Evolutionary conservation across 805 yeast species (phyloP).

Genomic region (Yamadazyma insecticola): DNA sequence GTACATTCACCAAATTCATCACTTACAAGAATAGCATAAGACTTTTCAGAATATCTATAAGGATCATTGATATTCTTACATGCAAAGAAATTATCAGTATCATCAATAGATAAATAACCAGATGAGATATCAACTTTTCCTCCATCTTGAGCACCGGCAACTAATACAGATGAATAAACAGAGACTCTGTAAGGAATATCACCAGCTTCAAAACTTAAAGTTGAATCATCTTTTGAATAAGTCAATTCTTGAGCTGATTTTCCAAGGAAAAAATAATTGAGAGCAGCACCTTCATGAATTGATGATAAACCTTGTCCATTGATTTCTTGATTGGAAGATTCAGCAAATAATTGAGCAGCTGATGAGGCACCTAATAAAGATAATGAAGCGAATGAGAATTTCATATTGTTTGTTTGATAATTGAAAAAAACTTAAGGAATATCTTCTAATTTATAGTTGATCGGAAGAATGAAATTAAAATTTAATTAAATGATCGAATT

Average conservation of each 20-base stretch:
- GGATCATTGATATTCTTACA: slow-evolving; percentile 26
- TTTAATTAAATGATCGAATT: too few relatives aligned
- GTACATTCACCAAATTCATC: too few relatives aligned
- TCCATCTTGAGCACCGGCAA: slow-evolving; percentile 6
- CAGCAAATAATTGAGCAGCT: slow-evolving; percentile 15
- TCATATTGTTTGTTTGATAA: too few relatives aligned
- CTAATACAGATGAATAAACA: too few relatives aligned
- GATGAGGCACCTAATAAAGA: slow-evolving; percentile 3
- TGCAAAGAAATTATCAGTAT: slow-evolving; percentile 19
- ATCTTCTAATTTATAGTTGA: too few relatives aligned
- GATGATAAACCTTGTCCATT: slow-evolving; percentile 24
- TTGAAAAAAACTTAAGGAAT: too few relatives aligned
- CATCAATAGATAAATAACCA: slow-evolving; percentile 14
- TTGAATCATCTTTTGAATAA: slow-evolving; percentile 19
- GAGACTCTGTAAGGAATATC: slow-evolving; percentile 1
- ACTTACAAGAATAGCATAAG: slow-evolving; percentile 12
- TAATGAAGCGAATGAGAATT: slow-evolving; percentile 7
- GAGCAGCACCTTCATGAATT: slow-evolving; percentile 44
- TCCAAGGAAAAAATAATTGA: slow-evolving; percentile 34
- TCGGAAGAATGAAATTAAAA: too few relatives aligned
- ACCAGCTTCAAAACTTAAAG: not conserved
- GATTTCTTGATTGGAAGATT: slow-evolving; percentile 20
- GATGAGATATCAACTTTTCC: slow-evolving; percentile 8
- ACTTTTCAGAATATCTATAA: slow-evolving; percentile 17
- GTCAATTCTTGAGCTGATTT: slow-evolving; percentile 14